Percentiles rank a stretch among this genome's conserved stretches.
Evolutionary conservation across 768 basidiomycete genomes (phyloP).

Genomic region (Podaxis pistillaris): DNA sequence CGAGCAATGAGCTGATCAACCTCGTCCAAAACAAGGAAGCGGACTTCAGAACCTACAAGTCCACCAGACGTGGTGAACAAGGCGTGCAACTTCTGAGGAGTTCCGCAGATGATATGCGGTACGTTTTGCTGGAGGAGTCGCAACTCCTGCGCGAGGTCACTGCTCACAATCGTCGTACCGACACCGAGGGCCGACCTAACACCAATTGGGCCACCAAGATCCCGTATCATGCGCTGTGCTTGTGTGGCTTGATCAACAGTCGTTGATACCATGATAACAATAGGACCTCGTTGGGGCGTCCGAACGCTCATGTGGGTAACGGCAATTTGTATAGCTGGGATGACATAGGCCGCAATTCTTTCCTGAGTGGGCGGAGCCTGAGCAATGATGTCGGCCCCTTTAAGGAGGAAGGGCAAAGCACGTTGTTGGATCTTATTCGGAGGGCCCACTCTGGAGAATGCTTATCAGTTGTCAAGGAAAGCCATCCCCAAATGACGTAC

Average conservation of each 20-base stretch:
- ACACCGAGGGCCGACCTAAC: conserved; percentile 88
- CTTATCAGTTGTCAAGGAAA: neutral
- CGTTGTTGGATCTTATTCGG: conserved; percentile 99
- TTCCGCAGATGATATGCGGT: conserved; percentile 95
- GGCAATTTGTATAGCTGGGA: conserved; percentile 84
- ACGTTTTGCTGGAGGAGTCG: conserved; percentile 86
- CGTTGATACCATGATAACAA: conserved; percentile 93
- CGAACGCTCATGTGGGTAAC: conserved; percentile 59
- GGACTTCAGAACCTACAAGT: conserved; percentile 77
- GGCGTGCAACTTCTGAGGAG: conserved; percentile 93
- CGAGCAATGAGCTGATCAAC: conserved; percentile 98
- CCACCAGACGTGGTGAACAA: conserved; percentile 82
- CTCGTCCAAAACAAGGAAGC: conserved; percentile 94
- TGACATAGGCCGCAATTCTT: conserved; percentile 95
- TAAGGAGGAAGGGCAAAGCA: conserved; percentile 91
- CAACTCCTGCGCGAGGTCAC: conserved; percentile 71
- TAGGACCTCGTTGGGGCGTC: conserved; percentile 66
- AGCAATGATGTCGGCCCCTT: conserved; percentile 95
- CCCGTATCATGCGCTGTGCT: conserved; percentile 92
- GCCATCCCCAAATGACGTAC: conserved; percentile 23
- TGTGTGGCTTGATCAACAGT: conserved; percentile 99
- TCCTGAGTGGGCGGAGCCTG: conserved; percentile 99
- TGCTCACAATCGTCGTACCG: conserved; percentile 64
- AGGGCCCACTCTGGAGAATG: conserved; percentile 73
- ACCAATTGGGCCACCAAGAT: conserved; percentile 90